phyloP scores from a whole-genome alignment of 805 yeast species.

The Candida cerambycidarum region DNA sequence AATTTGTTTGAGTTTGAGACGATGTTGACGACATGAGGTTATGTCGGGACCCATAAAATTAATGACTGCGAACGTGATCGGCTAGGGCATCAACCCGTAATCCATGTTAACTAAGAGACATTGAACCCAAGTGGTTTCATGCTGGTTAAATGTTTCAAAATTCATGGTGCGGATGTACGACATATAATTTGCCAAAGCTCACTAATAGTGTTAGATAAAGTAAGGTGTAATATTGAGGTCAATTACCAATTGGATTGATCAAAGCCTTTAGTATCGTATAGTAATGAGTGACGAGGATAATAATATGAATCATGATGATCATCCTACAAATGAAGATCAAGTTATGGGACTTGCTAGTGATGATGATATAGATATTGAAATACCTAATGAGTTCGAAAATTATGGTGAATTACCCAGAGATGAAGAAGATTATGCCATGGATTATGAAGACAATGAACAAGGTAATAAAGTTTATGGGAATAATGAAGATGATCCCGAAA shows the following conservation, averaged over 20 bases:
- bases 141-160: neutral
- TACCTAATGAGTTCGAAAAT: conserved; percentile 1
- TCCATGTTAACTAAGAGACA: too few species aligned
- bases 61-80: neutral
- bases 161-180: neutral
- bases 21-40: neutral
- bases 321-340: conserved; percentile 1
- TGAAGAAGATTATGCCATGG: conserved; percentile 3
- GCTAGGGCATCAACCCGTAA: neutral
- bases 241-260: neutral
- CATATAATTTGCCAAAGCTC: neutral
- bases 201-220: neutral
- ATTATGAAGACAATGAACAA: conserved; percentile 6
- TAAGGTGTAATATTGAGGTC: neutral
- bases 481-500: conserved; percentile 5
- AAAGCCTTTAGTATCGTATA: neutral
- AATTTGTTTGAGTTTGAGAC: conserved; percentile 1
- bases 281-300: conserved; percentile 4
- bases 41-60: too few species aligned
- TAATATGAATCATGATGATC: conserved; percentile 4
- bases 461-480: conserved; percentile 1
- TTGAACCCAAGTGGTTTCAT: too few species aligned
- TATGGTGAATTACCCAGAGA: conserved; percentile 1
- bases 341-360: conserved; percentile 2
- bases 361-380: conserved; percentile 3